Conservation (phyloP, 257 asterid species). For the Phtheirospermum japonicum region DNA sequence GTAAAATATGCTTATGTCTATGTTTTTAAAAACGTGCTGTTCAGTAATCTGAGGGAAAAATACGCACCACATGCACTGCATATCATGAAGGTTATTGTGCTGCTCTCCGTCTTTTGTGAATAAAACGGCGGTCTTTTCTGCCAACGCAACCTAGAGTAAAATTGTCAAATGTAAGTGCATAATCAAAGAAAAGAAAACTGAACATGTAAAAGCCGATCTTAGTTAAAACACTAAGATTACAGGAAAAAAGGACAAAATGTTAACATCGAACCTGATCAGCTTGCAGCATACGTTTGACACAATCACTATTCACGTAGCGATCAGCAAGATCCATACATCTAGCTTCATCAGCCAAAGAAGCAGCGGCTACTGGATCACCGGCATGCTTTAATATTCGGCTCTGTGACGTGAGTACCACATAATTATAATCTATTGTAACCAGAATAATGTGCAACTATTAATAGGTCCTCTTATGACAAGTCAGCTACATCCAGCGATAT, state of each 20-base stretch:
- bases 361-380: conserved; percentile 86
- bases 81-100: conserved; percentile 91
- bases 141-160: conserved; percentile 65
- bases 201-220: neutral
- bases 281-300: conserved; percentile 98
- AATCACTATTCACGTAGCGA: conserved; percentile 93
- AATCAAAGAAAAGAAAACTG: conserved; percentile 6
- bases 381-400: conserved; percentile 96
- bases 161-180: conserved; percentile 22
- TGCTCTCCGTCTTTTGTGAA: conserved; percentile 99
- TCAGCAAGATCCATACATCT: conserved; percentile 99
- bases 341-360: conserved; percentile 97
- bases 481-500: neutral
- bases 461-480: conserved; percentile 13
- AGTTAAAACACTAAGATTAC: conserved; percentile 1
- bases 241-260: neutral
- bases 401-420: conserved; percentile 43
- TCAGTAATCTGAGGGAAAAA: conserved; percentile 24
- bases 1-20: conserved; percentile 12
- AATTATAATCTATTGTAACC: conserved; percentile 13
- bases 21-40: neutral
- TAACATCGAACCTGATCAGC: conserved; percentile 78
- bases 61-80: conserved; percentile 99
- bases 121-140: conserved; percentile 89
- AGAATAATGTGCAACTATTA: neutral